These are phyloP conservation scores for Larix kaempferi DNA, from an alignment of 75 land plant species.

Conservation along the genomic window DNA sequence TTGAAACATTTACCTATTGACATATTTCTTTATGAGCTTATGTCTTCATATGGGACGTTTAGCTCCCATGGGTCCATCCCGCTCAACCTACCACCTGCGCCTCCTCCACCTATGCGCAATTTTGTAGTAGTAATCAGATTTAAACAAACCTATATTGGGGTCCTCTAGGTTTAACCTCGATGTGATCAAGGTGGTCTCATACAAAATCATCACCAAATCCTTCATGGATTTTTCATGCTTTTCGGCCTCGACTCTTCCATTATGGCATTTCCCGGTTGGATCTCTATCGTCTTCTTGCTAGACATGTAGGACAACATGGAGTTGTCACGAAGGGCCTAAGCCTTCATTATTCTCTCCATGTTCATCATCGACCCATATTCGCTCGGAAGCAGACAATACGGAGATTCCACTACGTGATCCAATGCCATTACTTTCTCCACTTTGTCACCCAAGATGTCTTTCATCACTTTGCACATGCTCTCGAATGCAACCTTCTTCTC, in stretches of 20 bases:
- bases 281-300: constrained; percentile 52
- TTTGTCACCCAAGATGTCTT: constrained; percentile 66
- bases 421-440: constrained; percentile 74
- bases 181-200: constrained; percentile 32
- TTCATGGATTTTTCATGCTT: constrained; percentile 34
- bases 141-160: constrained; percentile 14
- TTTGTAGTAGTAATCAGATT: no score
- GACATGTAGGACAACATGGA: constrained; percentile 44
- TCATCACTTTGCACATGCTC: constrained; percentile 64
- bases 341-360: constrained; percentile 88
- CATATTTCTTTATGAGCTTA: no score
- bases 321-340: constrained; percentile 36
- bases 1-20: no score
- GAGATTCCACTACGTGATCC: constrained; percentile 67
- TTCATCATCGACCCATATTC: constrained; percentile 82
- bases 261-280: constrained; percentile 35
- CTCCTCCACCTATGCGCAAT: no score
- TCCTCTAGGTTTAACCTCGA: constrained; percentile 32
- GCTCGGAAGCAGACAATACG: constrained; percentile 66
- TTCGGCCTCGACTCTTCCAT: constrained; percentile 25
- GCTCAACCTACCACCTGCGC: no score
- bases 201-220: constrained; percentile 35
- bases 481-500: constrained; percentile 66
- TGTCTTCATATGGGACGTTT: no score
- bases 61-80: no score